phyloP scores from a whole-genome alignment of 2,329 filamentous ascomycete genomes.

The Escovopsis sp. region DNA sequence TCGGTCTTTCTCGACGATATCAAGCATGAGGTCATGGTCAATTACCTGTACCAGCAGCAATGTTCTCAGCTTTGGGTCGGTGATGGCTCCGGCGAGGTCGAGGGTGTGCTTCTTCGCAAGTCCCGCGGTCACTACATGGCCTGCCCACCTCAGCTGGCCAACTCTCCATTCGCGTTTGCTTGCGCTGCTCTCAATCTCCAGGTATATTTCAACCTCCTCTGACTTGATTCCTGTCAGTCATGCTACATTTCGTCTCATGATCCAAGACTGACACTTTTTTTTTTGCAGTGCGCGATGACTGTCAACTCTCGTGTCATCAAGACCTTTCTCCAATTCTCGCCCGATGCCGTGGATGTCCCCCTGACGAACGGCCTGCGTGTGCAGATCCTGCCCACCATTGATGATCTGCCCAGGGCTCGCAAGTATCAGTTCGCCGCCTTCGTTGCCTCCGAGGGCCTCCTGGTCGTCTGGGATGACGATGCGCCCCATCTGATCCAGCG shows the following conservation, averaged over 20 bases:
- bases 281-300: slow-evolving; percentile 59
- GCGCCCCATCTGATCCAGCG: slow-evolving; percentile 54
- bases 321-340: slow-evolving; percentile 59
- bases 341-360: slow-evolving; percentile 59
- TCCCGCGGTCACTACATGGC: slow-evolving; percentile 54
- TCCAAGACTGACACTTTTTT: not conserved
- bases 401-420: slow-evolving; percentile 53
- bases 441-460: slow-evolving; percentile 51
- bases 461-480: slow-evolving; percentile 76
- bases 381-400: slow-evolving; percentile 58
- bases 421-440: slow-evolving; percentile 75
- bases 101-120: slow-evolving; percentile 61
- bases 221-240: not conserved
- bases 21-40: slow-evolving; percentile 72
- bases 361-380: slow-evolving; percentile 63
- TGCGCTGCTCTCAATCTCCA: slow-evolving; percentile 58
- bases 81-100: slow-evolving; percentile 50
- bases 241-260: not conserved
- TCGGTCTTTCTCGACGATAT: slow-evolving; percentile 53
- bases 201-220: slow-evolving; percentile 25
- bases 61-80: slow-evolving; percentile 61
- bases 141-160: slow-evolving; percentile 50
- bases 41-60: slow-evolving; percentile 69
- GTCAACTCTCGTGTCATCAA: slow-evolving; percentile 69
- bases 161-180: slow-evolving; percentile 48